phyloP scores from a whole-genome alignment of 257 asterid genomes.

The Gentiana dahurica region DNA sequence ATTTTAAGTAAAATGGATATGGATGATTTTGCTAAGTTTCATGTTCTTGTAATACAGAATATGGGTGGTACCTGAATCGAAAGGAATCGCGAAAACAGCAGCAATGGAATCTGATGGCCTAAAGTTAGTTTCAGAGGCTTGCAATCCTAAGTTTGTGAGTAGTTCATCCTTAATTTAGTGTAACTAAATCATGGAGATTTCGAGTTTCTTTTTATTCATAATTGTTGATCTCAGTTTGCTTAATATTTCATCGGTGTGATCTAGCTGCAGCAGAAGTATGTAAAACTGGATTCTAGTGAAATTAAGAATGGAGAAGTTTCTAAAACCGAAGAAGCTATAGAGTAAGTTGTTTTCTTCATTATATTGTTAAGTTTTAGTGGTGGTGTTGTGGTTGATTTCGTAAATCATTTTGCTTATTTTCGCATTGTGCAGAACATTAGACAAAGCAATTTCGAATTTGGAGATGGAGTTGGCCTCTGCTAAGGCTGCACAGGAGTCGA shows the following conservation, averaged over 20 bases:
- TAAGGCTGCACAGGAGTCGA: conserved; percentile 66
- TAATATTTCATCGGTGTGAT: not conserved
- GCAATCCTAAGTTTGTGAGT: conserved; percentile 67
- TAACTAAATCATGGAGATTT: not conserved
- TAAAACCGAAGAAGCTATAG: conserved; percentile 39
- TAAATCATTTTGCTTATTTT: not conserved
- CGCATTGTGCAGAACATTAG: conserved; percentile 41
- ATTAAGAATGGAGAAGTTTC: conserved; percentile 40
- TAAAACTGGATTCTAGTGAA: conserved; percentile 38
- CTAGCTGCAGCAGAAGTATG: conserved; percentile 37
- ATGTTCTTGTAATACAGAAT: conserved; percentile 29
- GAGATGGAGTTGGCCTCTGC: conserved; percentile 87
- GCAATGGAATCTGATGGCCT: conserved; percentile 53
- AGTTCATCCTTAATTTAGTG: conserved; percentile 1
- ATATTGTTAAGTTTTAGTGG: not conserved
- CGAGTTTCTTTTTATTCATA: not conserved
- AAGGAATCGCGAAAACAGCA: conserved; percentile 55
- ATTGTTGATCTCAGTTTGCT: not conserved
- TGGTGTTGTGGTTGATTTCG: not conserved
- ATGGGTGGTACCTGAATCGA: conserved; percentile 52
- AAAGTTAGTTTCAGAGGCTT: conserved; percentile 68
- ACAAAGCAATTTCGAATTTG: conserved; percentile 64
- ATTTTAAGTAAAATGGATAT: not conserved
- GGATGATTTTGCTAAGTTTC: not conserved
- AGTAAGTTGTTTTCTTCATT: conserved; percentile 33